Base-by-base conservation (phyloP, 176 grass and related monocot genomes). In the Stipa capillata region DNA sequence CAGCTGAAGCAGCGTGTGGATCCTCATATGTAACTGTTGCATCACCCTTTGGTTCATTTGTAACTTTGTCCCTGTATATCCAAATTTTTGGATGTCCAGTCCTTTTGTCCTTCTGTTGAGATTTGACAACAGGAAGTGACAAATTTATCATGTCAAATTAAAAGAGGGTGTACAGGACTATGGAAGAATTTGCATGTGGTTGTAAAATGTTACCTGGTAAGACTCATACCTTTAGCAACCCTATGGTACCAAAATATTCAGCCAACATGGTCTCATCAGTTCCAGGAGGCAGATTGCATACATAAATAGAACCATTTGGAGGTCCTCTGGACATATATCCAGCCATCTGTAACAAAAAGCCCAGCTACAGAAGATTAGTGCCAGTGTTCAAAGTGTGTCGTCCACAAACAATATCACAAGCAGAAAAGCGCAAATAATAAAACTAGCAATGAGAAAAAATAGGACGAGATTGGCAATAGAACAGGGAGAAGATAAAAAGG, bases 161-260 rank as follows among this genome's bases (percentile, higher is more conserved):
- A 51, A 32, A 31, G 44, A 58, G 5, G 31, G 24, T 10, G 48
- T 21, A 79, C 49, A 75, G 39, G 9, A 43, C 23, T 82, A 12
- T 32, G 48, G 39, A 72, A 71, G 5, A 37, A 77, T 52, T 65
- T 49, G 17, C 32, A 65, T 76, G 69, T 82, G 80, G 80, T 71
- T 59, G 31, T 13, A 79, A 94, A 88, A 82, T 84, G 85, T 91
- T 97, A 92, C 87, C 91, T 90, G 85, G 72, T 73, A 77, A 86
- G 44, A 85, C 82, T 76, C 89, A 90, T 98, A 98, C 96, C 96
- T 98, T 98, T 84, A 98, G 87, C 84, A 99, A 87, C 81, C 96
- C 96, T 81, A 99, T 99, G 75, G 96, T 99, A 84, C 96, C 90
- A 90, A 98, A 98, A 92, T 87, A 85, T 62, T 98, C 96, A 18